These are phyloP conservation scores for Blastobotrys indianensis DNA, from an alignment of 1,139 yeast species.

Conservation along the genomic window DNA sequence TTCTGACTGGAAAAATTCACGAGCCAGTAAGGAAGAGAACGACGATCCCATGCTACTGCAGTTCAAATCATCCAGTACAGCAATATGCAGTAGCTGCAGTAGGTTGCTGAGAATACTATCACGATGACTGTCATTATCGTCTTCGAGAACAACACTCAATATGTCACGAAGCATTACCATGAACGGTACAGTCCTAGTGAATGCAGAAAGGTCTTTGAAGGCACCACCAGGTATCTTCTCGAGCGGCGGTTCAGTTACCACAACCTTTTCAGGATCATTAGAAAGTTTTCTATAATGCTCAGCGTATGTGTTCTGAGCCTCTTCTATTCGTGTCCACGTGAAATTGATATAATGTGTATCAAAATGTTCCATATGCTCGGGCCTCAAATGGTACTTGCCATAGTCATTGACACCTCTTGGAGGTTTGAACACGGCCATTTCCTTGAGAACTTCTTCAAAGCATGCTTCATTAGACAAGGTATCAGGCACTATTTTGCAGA, in stretches of 20 bases:
- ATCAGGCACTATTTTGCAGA: slow-evolving; percentile 68
- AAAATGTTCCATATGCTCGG: slow-evolving; percentile 46
- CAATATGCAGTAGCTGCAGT: slow-evolving; percentile 65
- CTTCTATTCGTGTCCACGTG: slow-evolving; percentile 73
- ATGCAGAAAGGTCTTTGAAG: slow-evolving; percentile 30
- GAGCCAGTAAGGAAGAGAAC: slow-evolving; percentile 9
- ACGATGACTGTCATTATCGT: slow-evolving; percentile 33
- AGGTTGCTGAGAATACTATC: slow-evolving; percentile 55
- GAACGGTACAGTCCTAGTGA: slow-evolving; percentile 34
- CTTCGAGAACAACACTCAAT: slow-evolving; percentile 23
- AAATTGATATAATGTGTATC: slow-evolving; percentile 84
- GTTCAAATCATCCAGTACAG: slow-evolving; percentile 36
- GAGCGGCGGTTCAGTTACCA: slow-evolving; percentile 35
- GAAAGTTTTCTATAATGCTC: slow-evolving; percentile 24
- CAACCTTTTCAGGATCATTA: slow-evolving; percentile 23
- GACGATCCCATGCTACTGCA: slow-evolving; percentile 1
- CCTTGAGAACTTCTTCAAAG: slow-evolving; percentile 62
- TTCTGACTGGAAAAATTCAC: slow-evolving; percentile 10
- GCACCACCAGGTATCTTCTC: slow-evolving; percentile 30
- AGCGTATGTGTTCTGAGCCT: slow-evolving; percentile 51
- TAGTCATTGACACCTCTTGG: slow-evolving; percentile 61
- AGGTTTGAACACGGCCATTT: slow-evolving; percentile 54
- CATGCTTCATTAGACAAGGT: slow-evolving; percentile 60
- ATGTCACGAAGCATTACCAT: slow-evolving; percentile 27
- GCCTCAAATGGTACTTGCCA: slow-evolving; percentile 66